Evolutionary conservation across 2,329 filamentous ascomycete species (phyloP).

Genomic region (Aspergillus sp.): DNA sequence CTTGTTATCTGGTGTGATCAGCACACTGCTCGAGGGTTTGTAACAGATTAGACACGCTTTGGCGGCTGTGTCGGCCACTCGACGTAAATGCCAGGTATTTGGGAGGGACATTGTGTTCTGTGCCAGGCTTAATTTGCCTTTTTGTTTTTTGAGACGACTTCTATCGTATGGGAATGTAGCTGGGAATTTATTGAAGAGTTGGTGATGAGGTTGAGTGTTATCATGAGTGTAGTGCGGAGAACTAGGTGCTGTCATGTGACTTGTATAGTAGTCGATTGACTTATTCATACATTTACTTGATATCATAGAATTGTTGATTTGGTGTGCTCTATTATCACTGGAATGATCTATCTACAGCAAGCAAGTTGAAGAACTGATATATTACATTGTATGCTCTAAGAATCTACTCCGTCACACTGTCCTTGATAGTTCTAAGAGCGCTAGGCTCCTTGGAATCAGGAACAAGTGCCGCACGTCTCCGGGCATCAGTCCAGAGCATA

Average conservation of each 20-base stretch:
- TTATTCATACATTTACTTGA: neutral
- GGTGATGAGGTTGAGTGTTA: neutral
- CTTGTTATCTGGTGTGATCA: conserved; percentile 87
- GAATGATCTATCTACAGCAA: too few relatives aligned
- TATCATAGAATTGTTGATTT: too few relatives aligned
- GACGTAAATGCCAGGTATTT: conserved; percentile 81
- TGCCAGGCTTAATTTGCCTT: neutral
- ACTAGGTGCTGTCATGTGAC: conserved; percentile 8
- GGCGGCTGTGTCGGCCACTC: conserved; percentile 76
- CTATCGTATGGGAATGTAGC: neutral
- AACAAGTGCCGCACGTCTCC: conserved; percentile 48
- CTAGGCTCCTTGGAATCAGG: conserved; percentile 27
- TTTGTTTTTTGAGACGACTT: neutral
- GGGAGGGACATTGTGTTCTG: conserved; percentile 43
- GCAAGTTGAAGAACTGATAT: too few relatives aligned
- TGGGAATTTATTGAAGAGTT: neutral
- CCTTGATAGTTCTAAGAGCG: conserved; percentile 27
- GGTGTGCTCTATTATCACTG: too few relatives aligned
- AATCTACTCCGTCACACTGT: conserved; percentile 35
- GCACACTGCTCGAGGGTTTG: conserved; percentile 78
- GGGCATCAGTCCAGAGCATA: conserved; percentile 61
- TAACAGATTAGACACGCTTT: conserved; percentile 90
- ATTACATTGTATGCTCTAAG: neutral
- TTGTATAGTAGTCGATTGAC: neutral
- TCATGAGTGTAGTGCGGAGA: conserved; percentile 3